Evolutionary conservation across 108 stramenopile genomes (phyloP).

Genomic region (Thalassiosira profunda): DNA sequence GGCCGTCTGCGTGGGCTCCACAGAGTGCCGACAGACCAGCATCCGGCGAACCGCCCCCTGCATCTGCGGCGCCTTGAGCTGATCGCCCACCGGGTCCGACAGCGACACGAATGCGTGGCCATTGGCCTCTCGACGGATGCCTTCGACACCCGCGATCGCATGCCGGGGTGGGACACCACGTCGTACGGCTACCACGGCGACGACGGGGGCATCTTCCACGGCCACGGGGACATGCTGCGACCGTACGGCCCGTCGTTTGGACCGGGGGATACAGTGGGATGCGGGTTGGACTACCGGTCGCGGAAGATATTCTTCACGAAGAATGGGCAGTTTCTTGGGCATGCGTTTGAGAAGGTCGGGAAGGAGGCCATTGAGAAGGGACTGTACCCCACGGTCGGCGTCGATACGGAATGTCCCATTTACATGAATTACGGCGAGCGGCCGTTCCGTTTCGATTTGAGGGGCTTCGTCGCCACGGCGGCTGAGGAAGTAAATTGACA

Average conservation of each 20-base stretch:
- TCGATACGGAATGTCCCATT: conserved; percentile 69
- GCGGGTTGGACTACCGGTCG: conserved; percentile 71
- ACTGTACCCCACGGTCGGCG: conserved; percentile 77
- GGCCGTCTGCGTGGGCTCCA: no score
- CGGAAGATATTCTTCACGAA: conserved; percentile 79
- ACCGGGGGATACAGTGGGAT: conserved; percentile 85
- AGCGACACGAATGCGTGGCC: conserved; percentile 67
- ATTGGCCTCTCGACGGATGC: conserved; percentile 63
- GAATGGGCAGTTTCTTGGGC: conserved; percentile 82
- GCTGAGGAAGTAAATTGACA: no score
- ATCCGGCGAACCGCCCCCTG: no score
- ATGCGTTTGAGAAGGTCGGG: conserved; percentile 50
- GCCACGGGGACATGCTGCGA: conserved; percentile 67
- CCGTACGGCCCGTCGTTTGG: conserved; percentile 79
- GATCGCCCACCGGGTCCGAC: no score
- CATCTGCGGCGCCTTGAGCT: no score
- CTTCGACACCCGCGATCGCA: conserved; percentile 53
- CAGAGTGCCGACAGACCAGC: no score
- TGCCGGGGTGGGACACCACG: conserved; percentile 85
- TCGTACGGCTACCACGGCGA: conserved; percentile 86
- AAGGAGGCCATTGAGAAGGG: conserved; percentile 45
- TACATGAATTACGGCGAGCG: conserved; percentile 64
- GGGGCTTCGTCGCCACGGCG: no score
- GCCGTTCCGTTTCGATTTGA: conserved; percentile 69
- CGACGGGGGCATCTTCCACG: conserved; percentile 85